Conservation (phyloP, 108 stramenopile species). For the Conticribra guillardii region DNA sequence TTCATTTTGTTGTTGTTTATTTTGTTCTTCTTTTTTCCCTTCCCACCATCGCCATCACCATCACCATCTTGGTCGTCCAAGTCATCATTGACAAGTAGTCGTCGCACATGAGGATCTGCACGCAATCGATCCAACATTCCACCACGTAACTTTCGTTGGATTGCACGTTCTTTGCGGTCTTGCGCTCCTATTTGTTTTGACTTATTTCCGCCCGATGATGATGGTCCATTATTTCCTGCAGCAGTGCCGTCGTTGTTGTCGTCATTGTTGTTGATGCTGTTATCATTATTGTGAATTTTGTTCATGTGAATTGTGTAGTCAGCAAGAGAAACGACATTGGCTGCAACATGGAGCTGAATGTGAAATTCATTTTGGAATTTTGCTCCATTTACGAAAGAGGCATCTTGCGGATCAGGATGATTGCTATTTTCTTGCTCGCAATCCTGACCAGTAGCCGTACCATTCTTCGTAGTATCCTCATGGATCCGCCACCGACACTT, state of each 20-base stretch:
- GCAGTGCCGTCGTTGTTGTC: neutral
- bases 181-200: neutral
- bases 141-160: slow-evolving; percentile 42
- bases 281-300: slow-evolving; percentile 8
- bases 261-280: no score
- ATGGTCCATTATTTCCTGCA: neutral
- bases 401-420: neutral
- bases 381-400: neutral
- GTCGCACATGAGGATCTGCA: slow-evolving; percentile 52
- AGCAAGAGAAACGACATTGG: slow-evolving; percentile 5
- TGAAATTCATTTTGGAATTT: slow-evolving; percentile 20
- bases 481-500: slow-evolving; percentile 18
- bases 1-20: no score
- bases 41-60: neutral
- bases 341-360: slow-evolving; percentile 12
- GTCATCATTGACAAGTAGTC: slow-evolving; percentile 31
- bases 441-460: neutral
- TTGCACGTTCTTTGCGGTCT: slow-evolving; percentile 9
- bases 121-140: slow-evolving; percentile 57
- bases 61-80: neutral
- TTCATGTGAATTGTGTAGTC: neutral
- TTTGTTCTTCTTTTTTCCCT: slow-evolving; percentile 11
- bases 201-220: neutral
- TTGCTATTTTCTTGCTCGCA: neutral
- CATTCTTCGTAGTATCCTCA: neutral